Base-by-base conservation (phyloP, 805 yeast species). In the Alloascoidea hylecoeti region DNA sequence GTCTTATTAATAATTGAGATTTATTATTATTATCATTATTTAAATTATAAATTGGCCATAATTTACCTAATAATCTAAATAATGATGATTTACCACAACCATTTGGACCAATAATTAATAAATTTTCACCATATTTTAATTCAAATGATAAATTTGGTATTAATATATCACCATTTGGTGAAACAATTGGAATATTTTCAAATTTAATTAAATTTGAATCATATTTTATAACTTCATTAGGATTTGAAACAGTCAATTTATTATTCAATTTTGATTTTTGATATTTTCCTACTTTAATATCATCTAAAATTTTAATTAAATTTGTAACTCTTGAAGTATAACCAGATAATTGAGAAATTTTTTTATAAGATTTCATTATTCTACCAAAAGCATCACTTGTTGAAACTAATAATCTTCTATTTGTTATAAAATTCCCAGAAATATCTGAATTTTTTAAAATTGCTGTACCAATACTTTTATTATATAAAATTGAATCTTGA, bases 51-150 rank as follows among this genome's bases (percentile, higher is more conserved):
- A 86, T 77, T 2, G 92, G 94, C 97, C 97, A 88, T 46, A 88
- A 64, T 0, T 96, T 96, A 39, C 96, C 96, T 35, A 88, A 67
- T 49, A 88, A 72, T 52, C 97, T 71, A 56, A 88, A 88, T 41
- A 88, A 61, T 0, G 96, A 88, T 0, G 96, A 86, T 58, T 88
- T 88, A 17, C 97, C 97, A 44, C 95, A 82, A 1, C 97, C 97
- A 52, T 88, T 88, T 12, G 96, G 96, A 0, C 97, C 97, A 5
- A 89, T 86, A 52, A 88, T 86, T 38, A 88, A 65, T 37, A 88
- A 63, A 56, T 88, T 92, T 38, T 86, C 78, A 27, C 96, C 96
- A 23, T 73, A 79, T 44, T 78, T 71, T 39, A 88, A 71, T 37
- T 77, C 68, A 55, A 88, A 86, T 17, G 72, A 64, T 47, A 88